Percentiles rank a stretch among this genome's conserved stretches.
These are phyloP conservation scores for Camelina neglecta DNA, from an alignment of 345 rosid species.

Conservation along the genomic window DNA sequence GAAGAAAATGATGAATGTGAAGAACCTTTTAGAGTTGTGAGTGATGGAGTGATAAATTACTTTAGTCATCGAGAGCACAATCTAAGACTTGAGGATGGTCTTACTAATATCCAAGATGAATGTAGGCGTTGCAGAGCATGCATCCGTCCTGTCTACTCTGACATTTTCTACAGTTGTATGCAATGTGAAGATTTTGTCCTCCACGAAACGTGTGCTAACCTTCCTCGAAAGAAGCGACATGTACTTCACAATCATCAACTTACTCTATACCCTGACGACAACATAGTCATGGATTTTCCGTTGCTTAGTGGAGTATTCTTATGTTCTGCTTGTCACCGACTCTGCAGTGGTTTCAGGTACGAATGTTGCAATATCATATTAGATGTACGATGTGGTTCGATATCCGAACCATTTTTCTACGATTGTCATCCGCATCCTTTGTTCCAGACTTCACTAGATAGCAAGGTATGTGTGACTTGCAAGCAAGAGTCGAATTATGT, in stretches of 20 bases:
- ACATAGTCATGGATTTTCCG: background rate
- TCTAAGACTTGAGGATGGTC: constrained; percentile 2
- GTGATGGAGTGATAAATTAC: constrained; percentile 24
- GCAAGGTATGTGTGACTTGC: constrained; percentile 19
- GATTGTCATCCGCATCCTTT: constrained; percentile 24
- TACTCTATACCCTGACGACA: constrained; percentile 1
- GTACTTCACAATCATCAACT: constrained; percentile 8
- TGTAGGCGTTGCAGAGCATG: constrained; percentile 19
- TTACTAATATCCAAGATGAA: background rate
- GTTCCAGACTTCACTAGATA: background rate
- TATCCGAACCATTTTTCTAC: constrained; percentile 18
- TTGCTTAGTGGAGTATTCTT: constrained; percentile 15
- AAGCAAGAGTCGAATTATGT: constrained; percentile 2
- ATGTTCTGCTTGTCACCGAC: constrained; percentile 8
- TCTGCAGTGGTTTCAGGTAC: constrained; percentile 22
- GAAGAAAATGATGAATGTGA: constrained; percentile 14
- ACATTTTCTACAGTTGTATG: constrained; percentile 20
- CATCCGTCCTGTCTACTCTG: constrained; percentile 4
- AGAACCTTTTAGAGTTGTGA: background rate
- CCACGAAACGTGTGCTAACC: constrained; percentile 34
- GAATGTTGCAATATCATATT: background rate
- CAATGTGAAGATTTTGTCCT: constrained; percentile 27
- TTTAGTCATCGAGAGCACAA: constrained; percentile 28
- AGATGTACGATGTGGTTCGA: background rate
- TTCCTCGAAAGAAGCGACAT: constrained; percentile 28